phyloP scores from a whole-genome alignment of 2,329 filamentous ascomycete species.

The Alternaria dauci region DNA sequence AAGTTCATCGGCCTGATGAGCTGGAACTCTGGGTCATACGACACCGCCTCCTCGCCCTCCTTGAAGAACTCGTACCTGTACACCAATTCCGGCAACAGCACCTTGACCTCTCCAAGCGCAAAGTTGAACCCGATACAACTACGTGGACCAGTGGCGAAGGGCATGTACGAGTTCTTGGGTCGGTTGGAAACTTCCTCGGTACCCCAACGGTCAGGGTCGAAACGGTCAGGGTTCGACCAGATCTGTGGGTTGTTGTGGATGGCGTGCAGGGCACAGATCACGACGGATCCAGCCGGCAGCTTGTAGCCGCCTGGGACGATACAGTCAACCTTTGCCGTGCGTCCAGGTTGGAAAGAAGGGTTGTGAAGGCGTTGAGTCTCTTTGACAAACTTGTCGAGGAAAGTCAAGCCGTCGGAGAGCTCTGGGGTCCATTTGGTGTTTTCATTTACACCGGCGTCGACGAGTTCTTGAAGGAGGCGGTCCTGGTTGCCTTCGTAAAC shows the following conservation, averaged over 20 bases:
- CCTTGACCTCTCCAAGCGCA: constrained; percentile 20
- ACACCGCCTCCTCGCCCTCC: constrained; percentile 15
- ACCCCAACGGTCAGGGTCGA: constrained; percentile 69
- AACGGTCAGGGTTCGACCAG: constrained; percentile 67
- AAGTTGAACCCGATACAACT: constrained; percentile 27
- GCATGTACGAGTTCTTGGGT: constrained; percentile 22
- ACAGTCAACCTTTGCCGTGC: constrained; percentile 64
- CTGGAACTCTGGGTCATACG: constrained; percentile 24
- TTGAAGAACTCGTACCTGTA: constrained; percentile 24
- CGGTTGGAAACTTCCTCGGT: constrained; percentile 55
- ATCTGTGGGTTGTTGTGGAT: constrained; percentile 62
- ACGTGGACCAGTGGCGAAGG: constrained; percentile 20
- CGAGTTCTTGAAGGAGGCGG: constrained; percentile 30
- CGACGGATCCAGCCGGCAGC: constrained; percentile 60
- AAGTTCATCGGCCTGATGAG: constrained; percentile 25
- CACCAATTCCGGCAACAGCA: constrained; percentile 17
- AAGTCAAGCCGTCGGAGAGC: constrained; percentile 26
- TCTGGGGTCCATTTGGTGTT: constrained; percentile 30
- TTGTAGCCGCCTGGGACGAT: constrained; percentile 68
- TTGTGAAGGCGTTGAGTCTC: constrained; percentile 34
- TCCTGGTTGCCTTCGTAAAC: constrained; percentile 31
- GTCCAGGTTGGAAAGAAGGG: constrained; percentile 55
- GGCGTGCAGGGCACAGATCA: constrained; percentile 60
- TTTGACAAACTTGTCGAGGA: constrained; percentile 34
- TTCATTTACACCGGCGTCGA: constrained; percentile 28